Evolutionary conservation across 2,329 filamentous ascomycete species (phyloP).

Genomic region (Didymella glomerata): DNA sequence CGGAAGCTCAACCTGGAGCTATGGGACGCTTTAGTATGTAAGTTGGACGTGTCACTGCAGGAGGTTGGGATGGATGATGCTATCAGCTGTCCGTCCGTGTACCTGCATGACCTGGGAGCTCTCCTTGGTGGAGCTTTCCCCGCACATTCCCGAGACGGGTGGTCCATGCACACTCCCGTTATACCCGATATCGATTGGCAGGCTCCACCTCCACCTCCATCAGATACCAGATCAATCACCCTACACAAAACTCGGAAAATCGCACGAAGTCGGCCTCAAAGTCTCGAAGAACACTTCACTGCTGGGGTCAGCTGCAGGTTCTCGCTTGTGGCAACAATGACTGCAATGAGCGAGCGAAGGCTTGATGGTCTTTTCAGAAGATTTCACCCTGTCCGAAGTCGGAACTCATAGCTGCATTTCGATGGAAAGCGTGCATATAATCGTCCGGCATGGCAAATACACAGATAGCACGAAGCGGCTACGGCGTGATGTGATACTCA

Average conservation of each 20-base stretch:
- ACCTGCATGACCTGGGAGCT: slow-evolving; percentile 18
- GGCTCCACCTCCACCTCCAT: neutral
- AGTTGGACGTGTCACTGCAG: neutral
- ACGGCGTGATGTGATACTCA: neutral
- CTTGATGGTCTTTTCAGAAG: too few relatives aligned
- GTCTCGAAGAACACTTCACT: too few relatives aligned
- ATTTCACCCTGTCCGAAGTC: too few relatives aligned
- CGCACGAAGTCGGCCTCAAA: too few relatives aligned
- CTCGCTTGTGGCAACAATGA: neutral
- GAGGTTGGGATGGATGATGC: slow-evolving; percentile 10
- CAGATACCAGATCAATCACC: neutral
- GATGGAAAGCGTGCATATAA: too few relatives aligned
- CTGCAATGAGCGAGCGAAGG: too few relatives aligned
- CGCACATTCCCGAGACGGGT: slow-evolving; percentile 1
- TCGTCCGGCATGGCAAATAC: too few relatives aligned
- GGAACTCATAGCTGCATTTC: too few relatives aligned
- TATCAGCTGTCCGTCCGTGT: slow-evolving; percentile 16
- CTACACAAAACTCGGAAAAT: too few relatives aligned
- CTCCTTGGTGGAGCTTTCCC: slow-evolving; percentile 15
- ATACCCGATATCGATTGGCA: slow-evolving; percentile 9
- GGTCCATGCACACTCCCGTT: slow-evolving; percentile 3
- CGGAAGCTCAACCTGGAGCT: neutral
- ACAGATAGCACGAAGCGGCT: too few relatives aligned
- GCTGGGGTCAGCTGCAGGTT: too few relatives aligned
- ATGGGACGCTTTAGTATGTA: neutral